phyloP scores from a whole-genome alignment of 331 rosid genomes.

The Rosa hybrid region DNA sequence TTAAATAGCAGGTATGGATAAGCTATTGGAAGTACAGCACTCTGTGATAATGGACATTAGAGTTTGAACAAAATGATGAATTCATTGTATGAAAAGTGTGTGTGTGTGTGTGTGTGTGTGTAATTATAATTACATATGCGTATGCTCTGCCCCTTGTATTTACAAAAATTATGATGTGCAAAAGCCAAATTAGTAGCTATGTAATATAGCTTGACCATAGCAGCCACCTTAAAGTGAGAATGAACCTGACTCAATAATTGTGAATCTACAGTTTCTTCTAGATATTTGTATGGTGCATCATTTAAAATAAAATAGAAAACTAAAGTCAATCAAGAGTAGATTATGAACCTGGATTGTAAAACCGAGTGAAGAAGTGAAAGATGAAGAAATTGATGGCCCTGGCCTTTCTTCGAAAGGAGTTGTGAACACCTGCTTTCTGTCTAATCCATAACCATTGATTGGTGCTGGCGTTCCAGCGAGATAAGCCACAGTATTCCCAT shows the following conservation, averaged over 20 bases:
- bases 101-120: too few relatives aligned
- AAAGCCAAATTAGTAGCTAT: background rate
- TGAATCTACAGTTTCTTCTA: background rate
- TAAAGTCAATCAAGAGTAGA: background rate
- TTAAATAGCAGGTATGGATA: constrained; percentile 39
- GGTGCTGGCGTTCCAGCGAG: constrained; percentile 40
- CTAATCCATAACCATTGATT: constrained; percentile 27
- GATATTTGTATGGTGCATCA: background rate
- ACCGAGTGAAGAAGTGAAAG: constrained; percentile 38
- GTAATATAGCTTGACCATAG: background rate
- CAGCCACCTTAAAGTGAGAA: background rate
- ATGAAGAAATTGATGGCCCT: constrained; percentile 44
- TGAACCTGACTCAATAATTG: background rate
- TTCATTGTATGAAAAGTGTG: background rate
- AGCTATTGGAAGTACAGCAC: constrained; percentile 42
- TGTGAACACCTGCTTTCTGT: constrained; percentile 30
- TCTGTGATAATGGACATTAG: constrained; percentile 23
- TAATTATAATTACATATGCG: background rate
- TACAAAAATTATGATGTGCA: background rate
- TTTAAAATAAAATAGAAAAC: background rate
- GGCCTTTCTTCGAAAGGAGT: constrained; percentile 38
- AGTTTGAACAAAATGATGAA: too few relatives aligned
- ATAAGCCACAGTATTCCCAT: constrained; percentile 42
- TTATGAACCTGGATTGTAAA: constrained; percentile 37
- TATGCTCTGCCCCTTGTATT: background rate